Evolutionary conservation across 148 eudicot species (phyloP).

Genomic region (Chenopodium quinoa): DNA sequence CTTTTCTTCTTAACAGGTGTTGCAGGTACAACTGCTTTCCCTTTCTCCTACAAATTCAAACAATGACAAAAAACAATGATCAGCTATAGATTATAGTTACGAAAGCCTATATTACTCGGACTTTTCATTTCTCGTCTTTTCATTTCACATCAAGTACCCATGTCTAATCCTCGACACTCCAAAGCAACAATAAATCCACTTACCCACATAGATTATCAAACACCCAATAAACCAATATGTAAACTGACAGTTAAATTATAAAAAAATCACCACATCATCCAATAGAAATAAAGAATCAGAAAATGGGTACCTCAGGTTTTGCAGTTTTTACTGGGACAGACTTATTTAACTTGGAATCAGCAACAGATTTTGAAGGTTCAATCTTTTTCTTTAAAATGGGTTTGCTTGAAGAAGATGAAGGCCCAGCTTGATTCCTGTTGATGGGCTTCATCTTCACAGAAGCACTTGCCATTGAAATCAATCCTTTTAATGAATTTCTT

Average conservation of each 20-base stretch:
- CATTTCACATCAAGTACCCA: not conserved
- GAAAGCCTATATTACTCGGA: not conserved
- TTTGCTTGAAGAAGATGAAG: conserved; percentile 28
- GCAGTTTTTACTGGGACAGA: conserved; percentile 27
- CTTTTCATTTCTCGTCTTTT: no score
- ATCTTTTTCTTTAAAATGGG: conserved; percentile 40
- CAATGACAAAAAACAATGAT: not conserved
- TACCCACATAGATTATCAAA: not conserved
- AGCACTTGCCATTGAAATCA: conserved; percentile 28
- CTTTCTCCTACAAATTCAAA: conserved; percentile 50
- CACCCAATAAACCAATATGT: conserved; percentile 15
- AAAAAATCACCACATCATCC: not conserved
- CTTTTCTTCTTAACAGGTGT: conserved; percentile 49
- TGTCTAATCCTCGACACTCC: not conserved
- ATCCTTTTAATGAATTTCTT: not conserved
- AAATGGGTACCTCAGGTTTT: conserved; percentile 55
- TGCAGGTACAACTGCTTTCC: conserved; percentile 40
- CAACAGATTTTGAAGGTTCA: conserved; percentile 29
- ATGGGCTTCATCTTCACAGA: conserved; percentile 31
- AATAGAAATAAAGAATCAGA: conserved; percentile 11
- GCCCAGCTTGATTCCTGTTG: conserved; percentile 26
- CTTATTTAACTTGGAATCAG: conserved; percentile 35
- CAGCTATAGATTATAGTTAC: not conserved
- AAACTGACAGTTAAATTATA: not conserved
- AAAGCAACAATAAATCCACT: no score